These are phyloP conservation scores for Fusarium subglutinans DNA, from an alignment of 2,329 filamentous ascomycete species.

Conservation along the genomic window DNA sequence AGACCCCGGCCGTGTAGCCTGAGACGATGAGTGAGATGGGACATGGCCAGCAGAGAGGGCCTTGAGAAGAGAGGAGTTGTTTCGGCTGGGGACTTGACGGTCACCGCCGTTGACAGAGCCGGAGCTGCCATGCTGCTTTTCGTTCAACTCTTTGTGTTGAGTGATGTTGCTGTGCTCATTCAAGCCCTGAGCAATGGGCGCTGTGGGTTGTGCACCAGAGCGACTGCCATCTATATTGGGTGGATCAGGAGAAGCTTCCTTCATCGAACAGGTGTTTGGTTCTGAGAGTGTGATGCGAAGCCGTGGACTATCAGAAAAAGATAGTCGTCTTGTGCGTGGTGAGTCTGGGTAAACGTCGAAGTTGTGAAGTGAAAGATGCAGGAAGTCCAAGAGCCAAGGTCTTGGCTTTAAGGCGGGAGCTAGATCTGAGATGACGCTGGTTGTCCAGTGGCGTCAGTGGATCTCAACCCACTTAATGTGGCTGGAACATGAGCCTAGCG, in stretches of 20 bases:
- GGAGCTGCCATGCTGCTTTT: slow-evolving; percentile 16
- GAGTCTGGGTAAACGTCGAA: slow-evolving; percentile 16
- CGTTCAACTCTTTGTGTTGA: slow-evolving; percentile 7
- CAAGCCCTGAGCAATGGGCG: slow-evolving; percentile 49
- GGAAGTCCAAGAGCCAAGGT: slow-evolving; percentile 22
- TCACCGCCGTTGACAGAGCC: slow-evolving; percentile 10
- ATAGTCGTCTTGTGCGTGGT: slow-evolving; percentile 30
- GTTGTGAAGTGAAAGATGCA: slow-evolving; percentile 16
- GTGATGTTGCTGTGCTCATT: slow-evolving; percentile 22
- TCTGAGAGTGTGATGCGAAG: background rate
- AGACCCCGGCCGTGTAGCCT: slow-evolving; percentile 66
- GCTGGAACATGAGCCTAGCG: background rate
- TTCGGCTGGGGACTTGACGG: slow-evolving; percentile 24
- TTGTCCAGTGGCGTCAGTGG: slow-evolving; percentile 32
- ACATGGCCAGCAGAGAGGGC: slow-evolving; percentile 35
- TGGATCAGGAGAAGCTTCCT: slow-evolving; percentile 64
- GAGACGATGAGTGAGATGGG: slow-evolving; percentile 56
- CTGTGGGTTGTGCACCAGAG: slow-evolving; percentile 63
- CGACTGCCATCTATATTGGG: slow-evolving; percentile 65
- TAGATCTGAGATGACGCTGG: slow-evolving; percentile 24
- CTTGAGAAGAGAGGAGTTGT: slow-evolving; percentile 39
- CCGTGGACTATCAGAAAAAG: slow-evolving; percentile 7
- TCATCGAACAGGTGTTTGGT: slow-evolving; percentile 63
- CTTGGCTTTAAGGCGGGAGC: slow-evolving; percentile 38
- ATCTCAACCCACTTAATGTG: background rate